Evolutionary conservation across 441 rosid genomes (phyloP).

Genomic region (Adansonia gregorii): DNA sequence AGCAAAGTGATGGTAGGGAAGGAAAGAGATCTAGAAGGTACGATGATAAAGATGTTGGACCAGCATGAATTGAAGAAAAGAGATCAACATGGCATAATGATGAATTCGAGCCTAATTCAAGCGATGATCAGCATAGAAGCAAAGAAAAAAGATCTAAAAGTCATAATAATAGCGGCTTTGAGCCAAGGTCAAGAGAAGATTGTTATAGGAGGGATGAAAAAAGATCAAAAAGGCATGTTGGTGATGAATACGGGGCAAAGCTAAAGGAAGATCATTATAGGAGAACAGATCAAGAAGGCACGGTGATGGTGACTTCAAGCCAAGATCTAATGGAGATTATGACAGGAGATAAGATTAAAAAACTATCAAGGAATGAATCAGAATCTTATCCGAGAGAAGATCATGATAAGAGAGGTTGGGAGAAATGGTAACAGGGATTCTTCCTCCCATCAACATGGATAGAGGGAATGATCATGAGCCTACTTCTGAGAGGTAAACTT

Average conservation of each 20-base stretch:
- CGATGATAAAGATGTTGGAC: slow-evolving; percentile 37
- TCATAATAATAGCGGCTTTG: slow-evolving; percentile 4
- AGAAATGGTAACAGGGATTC: slow-evolving; percentile 40
- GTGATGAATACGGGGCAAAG: slow-evolving; percentile 29
- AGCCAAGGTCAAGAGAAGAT: slow-evolving; percentile 37
- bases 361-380: slow-evolving; percentile 40
- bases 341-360: slow-evolving; percentile 35
- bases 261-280: slow-evolving; percentile 24
- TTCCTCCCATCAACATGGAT: slow-evolving; percentile 35
- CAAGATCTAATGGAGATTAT: slow-evolving; percentile 28
- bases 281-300: slow-evolving; percentile 37
- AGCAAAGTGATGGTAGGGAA: slow-evolving; percentile 34
- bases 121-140: slow-evolving; percentile 33
- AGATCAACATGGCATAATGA: slow-evolving; percentile 37
- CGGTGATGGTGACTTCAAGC: slow-evolving; percentile 25
- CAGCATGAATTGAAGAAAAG: slow-evolving; percentile 41
- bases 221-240: slow-evolving; percentile 40
- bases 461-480: slow-evolving; percentile 38
- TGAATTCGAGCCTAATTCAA: too few relatives aligned
- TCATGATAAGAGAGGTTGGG: slow-evolving; percentile 37
- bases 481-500: slow-evolving; percentile 32
- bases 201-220: slow-evolving; percentile 40
- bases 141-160: slow-evolving; percentile 38
- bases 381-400: slow-evolving; percentile 45
- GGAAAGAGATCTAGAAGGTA: slow-evolving; percentile 48